These are phyloP conservation scores for Nakazawaea wyomingensis DNA, from an alignment of 805 yeast genomes.

Conservation along the genomic window DNA sequence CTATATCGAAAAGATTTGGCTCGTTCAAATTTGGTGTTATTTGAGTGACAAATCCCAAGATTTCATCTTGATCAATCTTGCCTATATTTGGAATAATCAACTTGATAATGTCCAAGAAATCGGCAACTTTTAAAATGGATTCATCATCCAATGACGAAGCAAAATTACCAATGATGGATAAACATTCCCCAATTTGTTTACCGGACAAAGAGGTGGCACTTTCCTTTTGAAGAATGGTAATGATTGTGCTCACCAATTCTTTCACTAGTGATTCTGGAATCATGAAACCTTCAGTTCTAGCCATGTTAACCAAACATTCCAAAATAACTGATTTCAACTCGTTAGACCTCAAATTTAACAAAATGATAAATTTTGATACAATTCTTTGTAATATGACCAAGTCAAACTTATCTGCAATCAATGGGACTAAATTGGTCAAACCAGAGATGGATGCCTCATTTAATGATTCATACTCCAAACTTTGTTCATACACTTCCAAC, in stretches of 20 bases:
- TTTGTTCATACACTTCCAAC: constrained; percentile 26
- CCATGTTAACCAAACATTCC: constrained; percentile 3
- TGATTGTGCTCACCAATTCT: neutral
- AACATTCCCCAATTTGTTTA: constrained; percentile 3
- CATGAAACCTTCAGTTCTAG: neutral
- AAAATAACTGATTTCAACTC: constrained; percentile 1
- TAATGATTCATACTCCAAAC: constrained; percentile 31
- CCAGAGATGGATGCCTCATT: constrained; percentile 26
- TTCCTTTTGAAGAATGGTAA: neutral
- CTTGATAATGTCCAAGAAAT: neutral
- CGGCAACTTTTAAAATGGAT: neutral
- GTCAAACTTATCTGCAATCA: neutral
- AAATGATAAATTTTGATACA: constrained; percentile 1
- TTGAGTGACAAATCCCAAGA: neutral
- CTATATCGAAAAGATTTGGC: neutral
- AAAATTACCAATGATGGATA: neutral
- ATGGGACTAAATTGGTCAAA: constrained; percentile 15
- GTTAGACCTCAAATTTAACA: constrained; percentile 4
- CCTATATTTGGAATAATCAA: neutral
- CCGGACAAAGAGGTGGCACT: neutral
- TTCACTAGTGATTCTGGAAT: neutral
- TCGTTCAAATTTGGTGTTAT: neutral
- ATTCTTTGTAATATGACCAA: neutral
- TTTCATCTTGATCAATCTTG: neutral
- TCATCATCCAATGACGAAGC: neutral